Evolutionary conservation across 139 green algal species (phyloP).

Genomic region (Eudorina sp.): DNA sequence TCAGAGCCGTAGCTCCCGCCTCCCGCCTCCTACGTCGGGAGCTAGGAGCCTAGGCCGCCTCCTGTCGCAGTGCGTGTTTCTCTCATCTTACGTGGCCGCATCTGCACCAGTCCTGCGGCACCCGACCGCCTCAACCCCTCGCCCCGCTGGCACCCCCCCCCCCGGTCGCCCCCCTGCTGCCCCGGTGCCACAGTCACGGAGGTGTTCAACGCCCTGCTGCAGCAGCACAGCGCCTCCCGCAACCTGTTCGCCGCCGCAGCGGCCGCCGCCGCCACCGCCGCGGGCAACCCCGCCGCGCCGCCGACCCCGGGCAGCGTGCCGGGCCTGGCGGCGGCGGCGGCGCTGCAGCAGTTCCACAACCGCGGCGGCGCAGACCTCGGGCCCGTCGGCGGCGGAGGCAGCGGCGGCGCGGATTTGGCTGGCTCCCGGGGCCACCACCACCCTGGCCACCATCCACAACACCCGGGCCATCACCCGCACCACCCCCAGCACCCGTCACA

Average conservation of each 20-base stretch:
- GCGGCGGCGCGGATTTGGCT: neutral
- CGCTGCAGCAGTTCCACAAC: constrained; percentile 45
- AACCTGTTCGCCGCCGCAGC: neutral
- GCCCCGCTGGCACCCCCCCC: too few species aligned
- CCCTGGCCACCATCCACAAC: neutral
- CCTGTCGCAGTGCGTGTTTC: too few species aligned
- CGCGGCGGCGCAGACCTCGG: neutral
- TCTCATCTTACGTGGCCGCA: too few species aligned
- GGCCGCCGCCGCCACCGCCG: neutral
- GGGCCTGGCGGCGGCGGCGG: constrained; percentile 18
- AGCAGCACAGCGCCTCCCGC: neutral
- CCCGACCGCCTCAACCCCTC: too few species aligned
- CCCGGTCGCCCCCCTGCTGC: too few species aligned
- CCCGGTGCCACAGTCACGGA: constrained; percentile 19
- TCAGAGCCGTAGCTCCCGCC: too few species aligned
- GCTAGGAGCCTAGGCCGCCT: too few species aligned
- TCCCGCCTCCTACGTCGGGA: too few species aligned
- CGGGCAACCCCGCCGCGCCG: neutral
- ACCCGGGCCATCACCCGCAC: neutral
- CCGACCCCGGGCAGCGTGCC: neutral
- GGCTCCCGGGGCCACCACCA: neutral
- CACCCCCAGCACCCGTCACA: constrained; percentile 1
- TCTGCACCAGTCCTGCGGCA: too few species aligned
- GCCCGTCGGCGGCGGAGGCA: neutral
- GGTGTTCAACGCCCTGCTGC: constrained; percentile 20